Evolutionary conservation across 306 rosid species (phyloP), one percentile per base, ranked within the genome.

Genomic region (Oxytropis ochrocephala): DNA sequence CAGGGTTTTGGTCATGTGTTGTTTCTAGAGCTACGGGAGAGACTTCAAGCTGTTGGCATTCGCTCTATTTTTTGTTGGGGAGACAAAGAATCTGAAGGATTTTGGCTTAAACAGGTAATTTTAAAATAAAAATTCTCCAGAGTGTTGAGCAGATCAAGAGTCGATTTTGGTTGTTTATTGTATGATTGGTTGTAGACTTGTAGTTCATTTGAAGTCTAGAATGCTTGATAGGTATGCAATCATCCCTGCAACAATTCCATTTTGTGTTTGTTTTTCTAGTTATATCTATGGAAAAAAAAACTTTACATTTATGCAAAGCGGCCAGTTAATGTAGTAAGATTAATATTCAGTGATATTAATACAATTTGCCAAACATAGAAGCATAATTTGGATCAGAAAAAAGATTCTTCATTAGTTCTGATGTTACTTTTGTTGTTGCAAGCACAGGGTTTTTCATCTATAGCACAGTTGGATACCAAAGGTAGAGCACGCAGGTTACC

Each of bases 1-100:
- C 86, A 92, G 96, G 96, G 98, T 77, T 80, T 86, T 77, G 92
- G 98, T 52, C 82, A 62, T 64, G 16, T 69, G 41, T 64, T 92
- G 87, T 90, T 81, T 55, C 35, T 67, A 80, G 96, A 92, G 80
- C 75, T 92, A 64, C 64, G 56, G 62, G 85, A 71, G 76, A 87
- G 98, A 77, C 91, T 92, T 79, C 84, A 82, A 51, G 75, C 74
- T 85, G 92, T 92, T 80, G 98, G 98, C 11, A 51, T 89, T 43
- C 79, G 85, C 70, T 76, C 96, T 60, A 83, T 92, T 77, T 81
- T 89, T 73, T 92, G 96, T 50, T 92, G 98, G 96, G 98, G 96
- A 48, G 98, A 92, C 86, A 77, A 85, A 81, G 96, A 88, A 79
- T 92, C 98, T 60, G 92, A 89, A 88, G 89, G 84, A 18, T 92